phyloP scores from a whole-genome alignment of 2,329 filamentous ascomycete genomes.

The Cladophialophora chaetospira region DNA sequence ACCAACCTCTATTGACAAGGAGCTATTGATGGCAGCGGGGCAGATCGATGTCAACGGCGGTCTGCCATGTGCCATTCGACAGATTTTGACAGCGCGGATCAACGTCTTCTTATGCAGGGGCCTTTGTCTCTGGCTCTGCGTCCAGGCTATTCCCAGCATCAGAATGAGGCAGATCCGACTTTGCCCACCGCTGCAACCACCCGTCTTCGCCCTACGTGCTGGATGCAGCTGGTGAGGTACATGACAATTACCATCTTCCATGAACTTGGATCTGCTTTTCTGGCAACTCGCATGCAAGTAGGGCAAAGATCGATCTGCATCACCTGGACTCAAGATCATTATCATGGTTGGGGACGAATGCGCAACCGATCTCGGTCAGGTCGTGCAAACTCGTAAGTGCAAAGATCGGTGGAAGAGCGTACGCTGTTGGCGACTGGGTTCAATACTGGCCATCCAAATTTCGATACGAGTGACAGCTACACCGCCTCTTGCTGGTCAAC shows the following conservation, averaged over 20 bases:
- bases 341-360: not conserved
- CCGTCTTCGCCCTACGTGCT: slow-evolving; percentile 7
- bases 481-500: no score
- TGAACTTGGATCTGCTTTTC: slow-evolving; percentile 6
- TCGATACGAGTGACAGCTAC: slow-evolving; percentile 22
- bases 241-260: slow-evolving; percentile 21
- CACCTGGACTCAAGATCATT: not conserved
- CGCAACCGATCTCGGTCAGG: not conserved
- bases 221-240: slow-evolving; percentile 7
- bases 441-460: no score
- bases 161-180: slow-evolving; percentile 1
- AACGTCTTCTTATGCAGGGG: slow-evolving; percentile 6
- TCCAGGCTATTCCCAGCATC: not conserved
- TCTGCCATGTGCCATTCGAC: slow-evolving; percentile 1
- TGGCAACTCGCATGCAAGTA: slow-evolving; percentile 9
- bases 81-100: not conserved
- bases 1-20: not conserved
- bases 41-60: slow-evolving; percentile 14
- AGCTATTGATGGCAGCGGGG: not conserved
- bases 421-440: no score
- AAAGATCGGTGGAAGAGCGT: no score
- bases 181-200: slow-evolving; percentile 10
- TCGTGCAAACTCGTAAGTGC: slow-evolving; percentile 10
- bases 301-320: slow-evolving; percentile 22
- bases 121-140: not conserved